Evolutionary conservation across 1,284 basidiomycete genomes (phyloP).

Genomic region (Sanguinoderma infundibulare): DNA sequence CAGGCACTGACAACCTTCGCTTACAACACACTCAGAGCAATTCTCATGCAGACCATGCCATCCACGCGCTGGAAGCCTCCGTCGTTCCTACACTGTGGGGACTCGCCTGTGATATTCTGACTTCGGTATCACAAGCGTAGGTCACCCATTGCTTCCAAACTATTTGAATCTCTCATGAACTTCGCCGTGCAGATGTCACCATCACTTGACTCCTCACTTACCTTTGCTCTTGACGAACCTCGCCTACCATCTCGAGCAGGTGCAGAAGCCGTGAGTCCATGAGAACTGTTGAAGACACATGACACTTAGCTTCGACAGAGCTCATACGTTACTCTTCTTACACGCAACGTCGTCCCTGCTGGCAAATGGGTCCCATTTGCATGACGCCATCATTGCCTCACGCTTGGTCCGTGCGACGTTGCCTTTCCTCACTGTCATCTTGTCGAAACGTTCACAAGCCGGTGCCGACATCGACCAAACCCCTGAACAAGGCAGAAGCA

Average conservation of each 20-base stretch:
- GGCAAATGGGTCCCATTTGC: slow-evolving; percentile 47
- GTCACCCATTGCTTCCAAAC: slow-evolving; percentile 13
- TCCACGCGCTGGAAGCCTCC: slow-evolving; percentile 58
- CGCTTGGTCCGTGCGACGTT: slow-evolving; percentile 62
- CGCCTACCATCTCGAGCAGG: slow-evolving; percentile 64
- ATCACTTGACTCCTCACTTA: slow-evolving; percentile 56
- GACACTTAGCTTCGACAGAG: not conserved
- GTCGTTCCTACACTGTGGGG: slow-evolving; percentile 58
- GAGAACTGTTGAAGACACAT: not conserved
- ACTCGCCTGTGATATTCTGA: slow-evolving; percentile 56
- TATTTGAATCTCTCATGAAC: not conserved
- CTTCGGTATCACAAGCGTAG: slow-evolving; percentile 54
- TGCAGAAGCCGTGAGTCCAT: slow-evolving; percentile 50
- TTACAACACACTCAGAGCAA: slow-evolving; percentile 42
- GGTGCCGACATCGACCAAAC: slow-evolving; percentile 27
- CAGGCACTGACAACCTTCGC: not conserved
- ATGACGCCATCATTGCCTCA: slow-evolving; percentile 53
- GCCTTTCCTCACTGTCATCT: slow-evolving; percentile 51
- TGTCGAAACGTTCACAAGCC: slow-evolving; percentile 45
- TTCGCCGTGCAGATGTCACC: slow-evolving; percentile 46
- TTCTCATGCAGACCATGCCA: slow-evolving; percentile 50
- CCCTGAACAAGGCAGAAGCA: slow-evolving; percentile 40
- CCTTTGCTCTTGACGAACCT: slow-evolving; percentile 54
- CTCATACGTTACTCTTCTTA: slow-evolving; percentile 40
- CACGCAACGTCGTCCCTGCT: slow-evolving; percentile 49